Conservation (phyloP, 164 flowering plant species). For the Sedum album region DNA sequence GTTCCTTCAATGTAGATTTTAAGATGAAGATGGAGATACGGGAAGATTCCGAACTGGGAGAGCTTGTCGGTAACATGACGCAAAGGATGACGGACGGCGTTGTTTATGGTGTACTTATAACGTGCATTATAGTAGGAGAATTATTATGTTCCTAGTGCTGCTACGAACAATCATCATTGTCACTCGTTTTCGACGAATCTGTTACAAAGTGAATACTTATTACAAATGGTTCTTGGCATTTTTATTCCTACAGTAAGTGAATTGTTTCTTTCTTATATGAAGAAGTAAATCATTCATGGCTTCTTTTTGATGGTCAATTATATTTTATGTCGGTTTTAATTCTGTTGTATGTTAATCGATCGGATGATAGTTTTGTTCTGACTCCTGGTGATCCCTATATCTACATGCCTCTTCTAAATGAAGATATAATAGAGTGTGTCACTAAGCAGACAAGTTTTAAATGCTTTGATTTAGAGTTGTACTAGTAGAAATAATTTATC, state of each 20-base stretch:
- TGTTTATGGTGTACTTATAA: no score
- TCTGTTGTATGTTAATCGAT: not conserved
- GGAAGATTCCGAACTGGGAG: not conserved
- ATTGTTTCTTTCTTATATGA: no score
- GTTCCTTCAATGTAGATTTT: not conserved
- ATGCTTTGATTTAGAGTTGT: not conserved
- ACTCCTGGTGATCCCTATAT: constrained; percentile 98
- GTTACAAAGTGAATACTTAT: no score
- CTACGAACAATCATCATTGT: no score
- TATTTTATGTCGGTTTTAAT: not conserved
- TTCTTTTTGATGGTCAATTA: not conserved
- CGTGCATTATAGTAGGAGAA: no score
- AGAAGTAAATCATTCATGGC: no score
- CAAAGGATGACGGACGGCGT: constrained; percentile 18
- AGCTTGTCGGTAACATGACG: constrained; percentile 26
- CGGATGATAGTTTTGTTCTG: constrained; percentile 59
- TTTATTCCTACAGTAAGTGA: constrained; percentile 88
- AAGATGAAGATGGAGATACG: constrained; percentile 27
- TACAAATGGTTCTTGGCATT: no score
- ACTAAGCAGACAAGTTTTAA: constrained; percentile 65
- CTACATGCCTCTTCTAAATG: constrained; percentile 89
- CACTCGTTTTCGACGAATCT: no score
- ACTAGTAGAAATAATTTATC: no score
- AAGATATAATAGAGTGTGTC: constrained; percentile 69
- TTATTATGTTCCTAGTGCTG: no score